Percentiles rank a stretch among this genome's conserved stretches.
phyloP scores from a whole-genome alignment of 345 rosid genomes.

The Corymbia maculata region DNA sequence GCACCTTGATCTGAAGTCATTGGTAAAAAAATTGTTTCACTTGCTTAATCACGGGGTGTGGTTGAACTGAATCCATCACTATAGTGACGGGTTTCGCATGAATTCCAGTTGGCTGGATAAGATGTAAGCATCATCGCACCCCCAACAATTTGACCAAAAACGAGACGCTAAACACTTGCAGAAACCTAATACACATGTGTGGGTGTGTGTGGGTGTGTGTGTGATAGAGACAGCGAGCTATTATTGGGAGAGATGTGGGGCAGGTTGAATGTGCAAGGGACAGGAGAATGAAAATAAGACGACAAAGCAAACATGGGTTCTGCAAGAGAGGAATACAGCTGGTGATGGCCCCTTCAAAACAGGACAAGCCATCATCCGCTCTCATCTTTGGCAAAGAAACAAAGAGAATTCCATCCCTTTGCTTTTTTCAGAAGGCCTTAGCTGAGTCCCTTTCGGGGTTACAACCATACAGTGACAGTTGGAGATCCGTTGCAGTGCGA shows the following conservation, averaged over 20 bases:
- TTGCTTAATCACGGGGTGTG: neutral
- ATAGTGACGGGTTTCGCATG: neutral
- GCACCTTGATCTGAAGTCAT: neutral
- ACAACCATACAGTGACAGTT: neutral
- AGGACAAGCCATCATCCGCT: neutral
- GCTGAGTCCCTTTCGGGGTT: neutral
- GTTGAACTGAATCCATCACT: neutral
- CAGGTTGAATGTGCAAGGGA: neutral
- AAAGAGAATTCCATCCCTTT: neutral
- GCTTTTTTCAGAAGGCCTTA: neutral
- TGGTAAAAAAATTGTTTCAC: neutral
- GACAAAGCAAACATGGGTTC: conserved; percentile 19
- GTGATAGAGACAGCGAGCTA: neutral
- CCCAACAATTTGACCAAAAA: neutral
- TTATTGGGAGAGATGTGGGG: conserved; percentile 24
- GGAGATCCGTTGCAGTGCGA: neutral
- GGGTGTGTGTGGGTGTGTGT: neutral
- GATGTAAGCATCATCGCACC: neutral
- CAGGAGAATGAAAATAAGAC: conserved; percentile 17
- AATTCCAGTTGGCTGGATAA: neutral
- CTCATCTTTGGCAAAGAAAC: neutral
- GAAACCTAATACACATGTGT: neutral
- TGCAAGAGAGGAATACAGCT: conserved; percentile 23
- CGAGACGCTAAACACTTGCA: neutral
- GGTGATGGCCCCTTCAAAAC: conserved; percentile 14